phyloP scores from a whole-genome alignment of 495 filamentous ascomycete genomes.

The Umbilicaria muhlenbergii region DNA sequence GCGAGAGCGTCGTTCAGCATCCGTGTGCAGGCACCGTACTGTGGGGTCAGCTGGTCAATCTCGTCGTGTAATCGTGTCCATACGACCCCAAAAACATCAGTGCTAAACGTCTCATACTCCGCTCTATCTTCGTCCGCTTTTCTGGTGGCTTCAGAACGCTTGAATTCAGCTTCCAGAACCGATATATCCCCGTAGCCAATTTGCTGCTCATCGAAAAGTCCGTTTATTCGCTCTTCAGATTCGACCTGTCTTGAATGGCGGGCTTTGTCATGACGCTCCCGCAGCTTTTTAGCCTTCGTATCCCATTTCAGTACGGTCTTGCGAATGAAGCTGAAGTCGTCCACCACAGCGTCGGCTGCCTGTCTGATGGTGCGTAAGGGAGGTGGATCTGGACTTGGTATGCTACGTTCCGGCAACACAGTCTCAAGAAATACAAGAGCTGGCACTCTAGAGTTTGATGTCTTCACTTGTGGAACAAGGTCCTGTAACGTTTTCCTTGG shows the following conservation, averaged over 20 bases:
- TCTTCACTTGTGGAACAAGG: too few species aligned
- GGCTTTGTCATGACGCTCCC: constrained; percentile 29
- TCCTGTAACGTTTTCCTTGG: too few species aligned
- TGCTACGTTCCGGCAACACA: constrained; percentile 6
- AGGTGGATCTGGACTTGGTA: constrained; percentile 1
- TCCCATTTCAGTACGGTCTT: constrained; percentile 32
- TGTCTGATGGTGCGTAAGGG: constrained; percentile 7
- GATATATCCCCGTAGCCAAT: constrained; percentile 49
- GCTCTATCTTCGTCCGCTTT: constrained; percentile 39
- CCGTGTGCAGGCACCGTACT: constrained; percentile 26
- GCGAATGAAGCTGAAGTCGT: constrained; percentile 35
- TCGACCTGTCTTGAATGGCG: constrained; percentile 36
- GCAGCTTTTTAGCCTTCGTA: constrained; percentile 22
- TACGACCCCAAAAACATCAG: constrained; percentile 33
- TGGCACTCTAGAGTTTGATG: too few species aligned
- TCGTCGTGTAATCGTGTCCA: constrained; percentile 36
- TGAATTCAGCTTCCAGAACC: constrained; percentile 43
- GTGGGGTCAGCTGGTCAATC: constrained; percentile 32
- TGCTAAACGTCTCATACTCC: constrained; percentile 37
- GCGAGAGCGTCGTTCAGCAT: constrained; percentile 21
- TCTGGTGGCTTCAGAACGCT: constrained; percentile 33
- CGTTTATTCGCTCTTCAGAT: constrained; percentile 36
- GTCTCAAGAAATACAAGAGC: not conserved
- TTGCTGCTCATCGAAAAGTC: constrained; percentile 40
- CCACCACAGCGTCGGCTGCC: constrained; percentile 15